Base-by-base conservation (phyloP, 805 yeast species). In the Candida golubevii region DNA sequence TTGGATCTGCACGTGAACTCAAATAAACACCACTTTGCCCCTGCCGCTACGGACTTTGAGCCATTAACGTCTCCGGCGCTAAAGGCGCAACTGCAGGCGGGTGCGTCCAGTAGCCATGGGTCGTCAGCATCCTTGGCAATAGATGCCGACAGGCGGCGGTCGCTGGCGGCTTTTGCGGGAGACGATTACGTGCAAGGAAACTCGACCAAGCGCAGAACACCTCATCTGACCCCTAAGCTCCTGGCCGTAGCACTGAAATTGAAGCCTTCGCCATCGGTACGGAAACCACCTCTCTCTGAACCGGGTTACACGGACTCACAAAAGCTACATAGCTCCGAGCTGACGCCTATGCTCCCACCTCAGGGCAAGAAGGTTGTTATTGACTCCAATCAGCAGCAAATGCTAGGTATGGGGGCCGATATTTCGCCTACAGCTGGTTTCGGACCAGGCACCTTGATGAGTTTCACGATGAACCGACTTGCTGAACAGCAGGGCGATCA, bases 21-120 rank as follows among this genome's bases (percentile, higher is more conserved):
- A 33, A 55, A 55, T 44, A 52, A 54, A 38, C 35, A 33, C 18
- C 39, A 29, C 32, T 39, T 36, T 26, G 46, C 43, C 35, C 48
- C 28, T 50, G 63, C 14, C 57, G 59, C 39, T 51, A 39, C 54
- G 12, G 49, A 63, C n/a, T 69, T 70, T 48, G 74, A 68, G 55
- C 76, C 89, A 0, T 67, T 83, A 54, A 79, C 88, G 4, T 81
- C 87, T 0, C 89, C 89, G 0, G 87, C 87, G 4, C 60, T 83
- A 45, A 77, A 71, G 47, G 85, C 79, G 41, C 73, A 45, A 60
- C 60, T 39, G 38, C 47, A 39, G 38, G 36, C 39, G 13, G 35
- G 10, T 35, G 35, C 31, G 23, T 29, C 32, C 6, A 29, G n/a
- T 10, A 11, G n/a, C n/a, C n/a, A 12, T 11, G 39, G 29, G 6